Percentiles rank a stretch among this genome's conserved stretches.
phyloP scores from a whole-genome alignment of 2,329 filamentous ascomycete genomes.

The Drechslerella stenobrocha region DNA sequence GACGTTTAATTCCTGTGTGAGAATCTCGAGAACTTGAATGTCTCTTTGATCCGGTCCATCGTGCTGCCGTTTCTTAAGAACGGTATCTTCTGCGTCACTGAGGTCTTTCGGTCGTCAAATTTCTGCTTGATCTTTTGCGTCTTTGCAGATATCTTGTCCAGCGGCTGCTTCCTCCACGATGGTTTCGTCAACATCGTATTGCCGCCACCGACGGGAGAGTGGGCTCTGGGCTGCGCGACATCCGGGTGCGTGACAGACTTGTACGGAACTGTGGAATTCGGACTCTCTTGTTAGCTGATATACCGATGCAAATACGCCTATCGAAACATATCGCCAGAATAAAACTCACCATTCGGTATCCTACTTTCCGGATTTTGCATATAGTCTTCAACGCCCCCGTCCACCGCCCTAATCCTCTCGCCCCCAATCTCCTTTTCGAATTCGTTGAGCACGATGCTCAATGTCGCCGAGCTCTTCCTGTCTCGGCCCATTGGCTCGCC shows the following conservation, averaged over 20 bases:
- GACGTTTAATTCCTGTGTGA: constrained; percentile 14
- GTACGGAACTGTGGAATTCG: constrained; percentile 34
- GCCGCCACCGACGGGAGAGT: constrained; percentile 13
- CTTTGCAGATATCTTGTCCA: constrained; percentile 40
- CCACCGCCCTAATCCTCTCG: constrained; percentile 15
- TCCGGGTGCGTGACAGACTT: constrained; percentile 47
- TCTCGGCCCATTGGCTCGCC: constrained; percentile 18
- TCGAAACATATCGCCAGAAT: not conserved
- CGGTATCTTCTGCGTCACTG: constrained; percentile 43
- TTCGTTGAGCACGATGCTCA: constrained; percentile 46
- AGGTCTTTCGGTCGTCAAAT: constrained; percentile 34
- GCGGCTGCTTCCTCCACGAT: constrained; percentile 41
- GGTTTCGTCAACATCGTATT: constrained; percentile 28
- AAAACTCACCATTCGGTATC: constrained; percentile 39
- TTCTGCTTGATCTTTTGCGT: constrained; percentile 42
- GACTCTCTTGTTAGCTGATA: constrained; percentile 15
- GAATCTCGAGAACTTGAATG: constrained; percentile 47
- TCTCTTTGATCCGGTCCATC: constrained; percentile 46
- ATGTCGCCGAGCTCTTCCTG: constrained; percentile 44
- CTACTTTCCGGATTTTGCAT: constrained; percentile 39
- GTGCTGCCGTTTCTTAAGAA: constrained; percentile 45
- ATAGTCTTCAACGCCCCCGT: constrained; percentile 34
- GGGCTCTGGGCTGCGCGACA: constrained; percentile 32
- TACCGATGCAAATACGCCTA: not conserved
- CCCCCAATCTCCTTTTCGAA: constrained; percentile 35